Evolutionary conservation across 2,329 filamentous ascomycete species (phyloP).

Genomic region (Trichophaea hybrida): DNA sequence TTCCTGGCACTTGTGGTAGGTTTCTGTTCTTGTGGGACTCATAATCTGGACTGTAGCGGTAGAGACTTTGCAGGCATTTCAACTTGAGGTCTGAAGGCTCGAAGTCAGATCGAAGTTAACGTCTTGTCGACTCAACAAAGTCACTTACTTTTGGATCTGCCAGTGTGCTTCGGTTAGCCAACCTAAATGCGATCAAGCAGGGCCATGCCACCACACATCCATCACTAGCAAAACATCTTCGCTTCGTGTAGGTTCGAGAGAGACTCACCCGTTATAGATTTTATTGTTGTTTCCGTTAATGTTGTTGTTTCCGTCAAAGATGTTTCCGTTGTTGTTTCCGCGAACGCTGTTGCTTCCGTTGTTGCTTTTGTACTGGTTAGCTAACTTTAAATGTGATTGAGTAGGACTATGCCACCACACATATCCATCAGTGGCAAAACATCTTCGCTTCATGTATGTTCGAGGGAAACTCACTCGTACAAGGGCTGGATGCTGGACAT

Average conservation of each 20-base stretch:
- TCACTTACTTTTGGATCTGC: background rate
- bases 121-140: background rate
- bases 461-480: no score
- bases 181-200: conserved; percentile 6
- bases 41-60: conserved; percentile 6
- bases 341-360: no score
- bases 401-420: no score
- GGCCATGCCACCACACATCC: background rate
- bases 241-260: background rate
- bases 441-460: no score
- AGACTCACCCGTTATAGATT: background rate
- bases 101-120: background rate
- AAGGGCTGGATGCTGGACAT: no score
- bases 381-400: no score
- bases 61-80: background rate
- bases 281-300: background rate
- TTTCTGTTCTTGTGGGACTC: no score
- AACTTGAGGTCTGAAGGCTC: background rate
- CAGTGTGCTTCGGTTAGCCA: background rate
- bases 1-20: background rate
- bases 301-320: background rate
- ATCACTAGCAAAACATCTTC: background rate
- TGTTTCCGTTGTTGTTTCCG: no score
- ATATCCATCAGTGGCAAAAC: no score
- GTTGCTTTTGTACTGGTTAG: no score